Evolutionary conservation across 805 yeast species (phyloP), one percentile per base, ranked within the genome.

Genomic region (Cyberlindnera sargentensis): DNA sequence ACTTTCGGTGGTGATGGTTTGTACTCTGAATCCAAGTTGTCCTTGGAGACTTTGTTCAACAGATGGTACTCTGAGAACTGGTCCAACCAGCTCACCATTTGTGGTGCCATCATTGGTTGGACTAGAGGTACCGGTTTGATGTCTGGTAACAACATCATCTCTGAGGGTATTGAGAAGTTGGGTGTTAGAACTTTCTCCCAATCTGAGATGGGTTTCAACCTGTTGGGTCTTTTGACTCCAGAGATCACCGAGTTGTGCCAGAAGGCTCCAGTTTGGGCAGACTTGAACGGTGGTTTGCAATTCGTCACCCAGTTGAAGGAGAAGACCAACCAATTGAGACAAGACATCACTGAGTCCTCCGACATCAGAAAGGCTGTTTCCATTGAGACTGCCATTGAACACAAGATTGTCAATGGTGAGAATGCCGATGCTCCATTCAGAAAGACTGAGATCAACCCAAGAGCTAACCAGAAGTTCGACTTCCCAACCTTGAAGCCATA

Each of bases 21-120:
- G 64, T 93, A 93, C 76, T 90, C 98, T 24, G 99, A 93, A 74
- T 91, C 98, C 48, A 93, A 93, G 76, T 72, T 91, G 47, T 86
- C 95, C 35, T 75, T 93, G 56, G 99, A 93, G 73, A 91, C 98
- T 30, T 73, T 93, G 63, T 89, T 93, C 80, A 91, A 91, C 83
- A 86, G 97, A 78, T 93, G 99, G 99, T 76, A 82, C 68, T 90
- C 99, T 39, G 99, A 93, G 75, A 84, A 89, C 47, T 93, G 99
- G 99, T 82, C 84, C 37, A 72, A 84, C 52, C 93, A 86, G 72
- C 80, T 93, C 71, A 93, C 98, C 47, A 74, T 93, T 48, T 90
- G 97, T 68, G 99, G 99, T 75, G 97, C 99, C 37, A 78, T 93
- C 54, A 93, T 93, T 67, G 99, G 99, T 65, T 93, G 99, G 99